Base-by-base conservation (phyloP, 2,329 filamentous ascomycete species). In the Ascochyta lentis region DNA sequence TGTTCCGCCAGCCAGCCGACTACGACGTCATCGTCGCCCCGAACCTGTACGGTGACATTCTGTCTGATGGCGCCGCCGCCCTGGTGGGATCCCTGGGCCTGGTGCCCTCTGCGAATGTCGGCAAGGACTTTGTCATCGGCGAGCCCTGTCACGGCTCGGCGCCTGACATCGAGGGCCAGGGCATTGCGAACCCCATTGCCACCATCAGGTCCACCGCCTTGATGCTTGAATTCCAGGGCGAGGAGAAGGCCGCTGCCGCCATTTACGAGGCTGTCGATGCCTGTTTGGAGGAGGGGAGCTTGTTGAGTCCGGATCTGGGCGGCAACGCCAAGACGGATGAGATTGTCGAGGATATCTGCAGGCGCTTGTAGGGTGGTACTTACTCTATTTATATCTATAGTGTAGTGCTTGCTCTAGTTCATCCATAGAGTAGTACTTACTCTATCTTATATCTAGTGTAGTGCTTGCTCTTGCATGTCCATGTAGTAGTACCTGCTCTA, bases 1-100 rank as follows among this genome's bases (percentile, higher is more conserved):
- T 99, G 54, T 98, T 98, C 87, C 91, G 94, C 60, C 92, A 98
- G 79, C 95, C 95, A 39, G 85, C 89, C 71, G 89, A 89, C 72
- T 99, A 98, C 86, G 95, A 99, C 76, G 94, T 98, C 65, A 96
- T 99, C 67, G 95, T 99, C 42, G 95, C 94, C 8, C 95, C 94
- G 48, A 98, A 98, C 80, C 85, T 99, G 59, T 98, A 99, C 80
- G 95, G 95, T 65, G 95, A 99, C 78, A 95, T 99, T 66, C 84
- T 99, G 35, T 96, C 92, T 2, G 95, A 99, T 77, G 94, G 92
- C 64, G 94, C 95, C 46, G 95, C 95, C 24, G 95, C 95, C 2
- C 87, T 98, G 27, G 94, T 98, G 26, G 95, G 94, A 41, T 92
- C 88, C 51, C 82, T 99, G 34, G 95, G 95, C 64, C 87, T 99